Conservation (phyloP, 1,139 yeast species). For the Suhomyces panamericanus region DNA sequence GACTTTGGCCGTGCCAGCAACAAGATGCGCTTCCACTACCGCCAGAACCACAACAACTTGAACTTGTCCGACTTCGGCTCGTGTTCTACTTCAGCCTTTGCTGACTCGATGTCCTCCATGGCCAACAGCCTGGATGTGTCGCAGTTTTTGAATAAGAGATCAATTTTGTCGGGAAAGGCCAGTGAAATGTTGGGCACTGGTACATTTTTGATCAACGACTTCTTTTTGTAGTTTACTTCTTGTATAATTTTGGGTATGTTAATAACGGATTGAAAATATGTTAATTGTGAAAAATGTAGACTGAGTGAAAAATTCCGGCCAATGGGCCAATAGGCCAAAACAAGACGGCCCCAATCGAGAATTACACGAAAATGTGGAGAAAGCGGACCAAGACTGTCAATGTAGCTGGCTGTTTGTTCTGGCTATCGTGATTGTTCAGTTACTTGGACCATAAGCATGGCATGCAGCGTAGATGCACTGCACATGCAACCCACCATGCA, state of each 20-base stretch:
- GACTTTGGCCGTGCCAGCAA: slow-evolving; percentile 11
- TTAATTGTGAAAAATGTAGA: too few relatives aligned
- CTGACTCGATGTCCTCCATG: slow-evolving; percentile 4
- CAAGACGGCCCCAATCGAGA: too few relatives aligned
- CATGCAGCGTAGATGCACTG: too few relatives aligned
- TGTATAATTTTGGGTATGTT: slow-evolving; percentile 5
- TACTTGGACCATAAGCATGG: too few relatives aligned
- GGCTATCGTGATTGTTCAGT: too few relatives aligned
- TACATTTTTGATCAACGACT: slow-evolving; percentile 49
- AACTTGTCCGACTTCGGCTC: slow-evolving; percentile 27
- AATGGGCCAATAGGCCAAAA: too few relatives aligned
- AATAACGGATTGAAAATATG: slow-evolving; percentile 1
- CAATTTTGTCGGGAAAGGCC: slow-evolving; percentile 51
- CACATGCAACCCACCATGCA: too few relatives aligned
- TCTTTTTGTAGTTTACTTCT: slow-evolving; percentile 32
- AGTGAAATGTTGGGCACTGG: slow-evolving; percentile 58
- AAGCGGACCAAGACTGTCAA: too few relatives aligned
- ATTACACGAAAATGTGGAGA: too few relatives aligned
- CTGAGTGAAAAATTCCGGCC: too few relatives aligned
- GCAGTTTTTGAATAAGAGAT: slow-evolving; percentile 44
- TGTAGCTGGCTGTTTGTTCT: too few relatives aligned
- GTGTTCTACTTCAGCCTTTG: slow-evolving; percentile 7
- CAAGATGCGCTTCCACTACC: slow-evolving; percentile 46
- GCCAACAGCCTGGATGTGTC: slow-evolving; percentile 23
- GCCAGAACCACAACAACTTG: slow-evolving; percentile 44